Conservation (phyloP, 1,284 basidiomycete genomes). For the Leccinum pallidistipes region DNA sequence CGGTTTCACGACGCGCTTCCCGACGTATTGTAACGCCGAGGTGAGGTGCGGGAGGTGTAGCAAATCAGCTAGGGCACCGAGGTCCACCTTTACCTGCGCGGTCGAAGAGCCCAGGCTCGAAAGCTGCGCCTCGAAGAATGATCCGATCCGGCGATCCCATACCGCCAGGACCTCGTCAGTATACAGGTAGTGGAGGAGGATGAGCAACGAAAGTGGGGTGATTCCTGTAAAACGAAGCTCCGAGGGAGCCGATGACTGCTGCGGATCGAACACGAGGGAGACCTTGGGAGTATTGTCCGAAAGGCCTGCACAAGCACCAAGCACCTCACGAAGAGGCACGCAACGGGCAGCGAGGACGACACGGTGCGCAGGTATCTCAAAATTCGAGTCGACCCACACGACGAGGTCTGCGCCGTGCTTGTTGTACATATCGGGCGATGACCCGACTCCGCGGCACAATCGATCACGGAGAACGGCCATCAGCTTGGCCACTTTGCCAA, state of each 20-base stretch:
- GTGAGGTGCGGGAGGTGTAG: slow-evolving; percentile 57
- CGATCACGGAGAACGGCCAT: slow-evolving; percentile 39
- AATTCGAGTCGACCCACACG: slow-evolving; percentile 42
- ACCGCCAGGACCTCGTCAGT: slow-evolving; percentile 80
- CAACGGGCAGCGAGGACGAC: slow-evolving; percentile 67
- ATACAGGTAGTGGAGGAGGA: slow-evolving; percentile 88
- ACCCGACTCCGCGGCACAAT: background rate
- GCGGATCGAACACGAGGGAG: slow-evolving; percentile 30
- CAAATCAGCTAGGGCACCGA: slow-evolving; percentile 52
- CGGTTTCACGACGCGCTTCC: slow-evolving; percentile 47
- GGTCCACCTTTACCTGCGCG: slow-evolving; percentile 59
- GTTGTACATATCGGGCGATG: slow-evolving; percentile 36
- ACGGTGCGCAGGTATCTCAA: slow-evolving; percentile 64
- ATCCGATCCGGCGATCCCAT: slow-evolving; percentile 80
- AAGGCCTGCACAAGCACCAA: slow-evolving; percentile 37
- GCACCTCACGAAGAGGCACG: slow-evolving; percentile 44
- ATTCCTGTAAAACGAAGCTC: slow-evolving; percentile 49
- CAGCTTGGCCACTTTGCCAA: slow-evolving; percentile 44
- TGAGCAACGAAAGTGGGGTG: slow-evolving; percentile 67
- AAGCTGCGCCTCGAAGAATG: slow-evolving; percentile 46
- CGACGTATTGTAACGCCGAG: slow-evolving; percentile 52
- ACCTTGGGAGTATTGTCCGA: slow-evolving; percentile 37
- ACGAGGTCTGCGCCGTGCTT: slow-evolving; percentile 61
- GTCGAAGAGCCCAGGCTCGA: slow-evolving; percentile 43
- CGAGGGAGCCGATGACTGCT: slow-evolving; percentile 7